These are phyloP conservation scores for Allomyces arbusculus DNA, from an alignment of 192 early-diverging fungal species.

Conservation along the genomic window DNA sequence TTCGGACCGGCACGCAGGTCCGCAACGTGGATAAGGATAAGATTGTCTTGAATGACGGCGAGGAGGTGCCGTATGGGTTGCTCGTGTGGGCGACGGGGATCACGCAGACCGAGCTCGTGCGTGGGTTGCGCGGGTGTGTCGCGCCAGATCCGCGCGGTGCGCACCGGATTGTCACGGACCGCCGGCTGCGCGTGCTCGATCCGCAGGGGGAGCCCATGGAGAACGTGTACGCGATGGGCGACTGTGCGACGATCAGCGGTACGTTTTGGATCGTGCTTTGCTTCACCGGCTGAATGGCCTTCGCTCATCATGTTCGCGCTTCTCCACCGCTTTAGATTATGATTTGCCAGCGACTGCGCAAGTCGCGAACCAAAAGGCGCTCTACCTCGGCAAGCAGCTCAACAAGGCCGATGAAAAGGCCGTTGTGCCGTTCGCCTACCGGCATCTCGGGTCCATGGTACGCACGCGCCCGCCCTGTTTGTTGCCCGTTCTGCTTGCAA, in stretches of 20 bases:
- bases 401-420: not conserved
- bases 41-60: slow-evolving; percentile 27
- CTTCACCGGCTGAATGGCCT: too few species aligned
- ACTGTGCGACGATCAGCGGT: slow-evolving; percentile 68
- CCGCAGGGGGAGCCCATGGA: slow-evolving; percentile 26
- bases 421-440: slow-evolving; percentile 27
- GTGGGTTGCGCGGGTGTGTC: slow-evolving; percentile 22
- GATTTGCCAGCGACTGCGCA: slow-evolving; percentile 70
- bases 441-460: slow-evolving; percentile 36
- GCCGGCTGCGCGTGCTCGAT: slow-evolving; percentile 47
- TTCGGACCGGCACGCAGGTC: slow-evolving; percentile 43
- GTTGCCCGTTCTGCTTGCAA: too few species aligned
- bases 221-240: slow-evolving; percentile 64
- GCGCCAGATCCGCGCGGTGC: slow-evolving; percentile 12
- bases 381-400: slow-evolving; percentile 34
- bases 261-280: too few species aligned
- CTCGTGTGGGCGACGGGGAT: slow-evolving; percentile 65
- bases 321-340: slow-evolving; percentile 5
- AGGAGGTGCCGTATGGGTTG: slow-evolving; percentile 38
- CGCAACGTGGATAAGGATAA: slow-evolving; percentile 30
- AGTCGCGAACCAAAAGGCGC: slow-evolving; percentile 57
- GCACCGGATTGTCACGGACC: slow-evolving; percentile 47
- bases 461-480: too few species aligned
- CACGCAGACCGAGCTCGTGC: slow-evolving; percentile 34
- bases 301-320: too few species aligned